Evolutionary conservation across 306 rosid species (phyloP).

Genomic region (Quercus agrifolia): DNA sequence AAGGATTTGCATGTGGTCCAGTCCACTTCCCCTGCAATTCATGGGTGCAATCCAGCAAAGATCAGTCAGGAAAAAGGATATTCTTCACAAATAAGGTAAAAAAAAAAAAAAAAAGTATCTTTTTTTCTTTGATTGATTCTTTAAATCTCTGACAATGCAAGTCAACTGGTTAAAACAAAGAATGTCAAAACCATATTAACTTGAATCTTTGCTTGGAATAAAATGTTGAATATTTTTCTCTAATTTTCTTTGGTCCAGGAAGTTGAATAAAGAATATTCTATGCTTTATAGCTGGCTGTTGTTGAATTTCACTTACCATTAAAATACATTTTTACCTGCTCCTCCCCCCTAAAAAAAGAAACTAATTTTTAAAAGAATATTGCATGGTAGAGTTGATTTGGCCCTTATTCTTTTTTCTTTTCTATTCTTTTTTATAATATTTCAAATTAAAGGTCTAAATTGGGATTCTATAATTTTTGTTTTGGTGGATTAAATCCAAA

Average conservation of each 20-base stretch:
- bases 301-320: neutral
- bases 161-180: neutral
- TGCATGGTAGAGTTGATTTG: no score
- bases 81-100: conserved; percentile 79
- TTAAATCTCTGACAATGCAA: neutral
- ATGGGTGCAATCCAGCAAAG: conserved; percentile 84
- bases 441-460: no score
- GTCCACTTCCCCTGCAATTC: conserved; percentile 86
- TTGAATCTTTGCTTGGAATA: conserved; percentile 3
- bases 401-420: no score
- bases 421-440: no score
- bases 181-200: conserved; percentile 4
- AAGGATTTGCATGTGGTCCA: conserved; percentile 74
- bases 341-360: no score
- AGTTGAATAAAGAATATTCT: neutral
- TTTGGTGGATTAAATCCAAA: neutral
- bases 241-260: no score
- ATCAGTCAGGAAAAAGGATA: conserved; percentile 66
- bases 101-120: neutral
- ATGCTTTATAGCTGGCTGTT: neutral
- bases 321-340: neutral
- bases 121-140: neutral
- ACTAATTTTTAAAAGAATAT: no score
- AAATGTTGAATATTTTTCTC: neutral
- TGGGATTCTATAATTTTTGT: neutral